Evolutionary conservation across 331 rosid species (phyloP), one percentile per base, ranked within the genome.

Genomic region (Quercus tomentella): DNA sequence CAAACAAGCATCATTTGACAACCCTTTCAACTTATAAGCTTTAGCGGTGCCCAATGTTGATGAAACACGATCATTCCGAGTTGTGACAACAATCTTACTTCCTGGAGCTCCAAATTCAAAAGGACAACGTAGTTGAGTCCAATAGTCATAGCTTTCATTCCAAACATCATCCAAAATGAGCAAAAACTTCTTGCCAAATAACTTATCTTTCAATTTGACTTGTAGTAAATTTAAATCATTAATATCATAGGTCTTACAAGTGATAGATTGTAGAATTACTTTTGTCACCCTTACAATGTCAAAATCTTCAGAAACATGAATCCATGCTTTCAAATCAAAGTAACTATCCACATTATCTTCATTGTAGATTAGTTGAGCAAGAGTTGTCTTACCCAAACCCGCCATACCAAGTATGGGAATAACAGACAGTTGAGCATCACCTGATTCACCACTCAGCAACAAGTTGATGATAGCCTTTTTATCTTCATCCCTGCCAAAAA

Each of bases 361-460:
- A 5, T 78, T 75, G 72, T 70, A 80, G 4, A 70, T 67, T 4
- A 75, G 78, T 25, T 81, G 86, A 3, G 82, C 82, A 55, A 83
- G 56, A 25, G 89, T 82, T 0, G 89, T 86, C 57, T 86, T 82
- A 1, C 86, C 89, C 5, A 86, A 9, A 21, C 89, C 89, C 4
- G 77, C 89, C 89, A 82, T 86, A 6, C 89, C 86, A 5, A 82
- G 72, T 5, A 86, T 58, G 4, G 84, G 83, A 71, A 86, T 60
- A 3, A 80, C 85, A n/a, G 65, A 8, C 45, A 8, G 45, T 37
- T 37, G 45, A 37, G 45, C 12, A 37, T 37, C 45, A 2, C 45
- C 11, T 8, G 45, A 37, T 37, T 37, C 45, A 8, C 45, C 45
- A 37, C 45, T 37, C 45, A 37, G 45, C 45, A 37, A 37, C 45